Base-by-base conservation (phyloP, 805 yeast species). In the Wickerhamiella sergipiensis region DNA sequence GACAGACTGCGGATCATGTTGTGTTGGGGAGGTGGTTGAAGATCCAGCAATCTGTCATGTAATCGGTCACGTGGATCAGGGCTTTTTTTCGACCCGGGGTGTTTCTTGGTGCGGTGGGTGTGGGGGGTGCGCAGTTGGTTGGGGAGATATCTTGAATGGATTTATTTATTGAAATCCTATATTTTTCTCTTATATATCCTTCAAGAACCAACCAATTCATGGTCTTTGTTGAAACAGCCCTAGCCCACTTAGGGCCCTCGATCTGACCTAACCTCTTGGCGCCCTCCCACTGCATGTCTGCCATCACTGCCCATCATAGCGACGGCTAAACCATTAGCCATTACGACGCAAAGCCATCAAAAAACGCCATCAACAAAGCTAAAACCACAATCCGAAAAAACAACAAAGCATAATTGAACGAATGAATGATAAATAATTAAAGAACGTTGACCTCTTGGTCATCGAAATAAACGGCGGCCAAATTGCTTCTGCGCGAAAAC, bases 381-480 rank as follows among this genome's bases (percentile, higher is more conserved):
- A n/a, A n/a, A n/a, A n/a, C n/a, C n/a, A n/a, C n/a, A n/a, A n/a
- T n/a, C n/a, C n/a, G n/a, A n/a, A n/a, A 24, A 24, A 8, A 24
- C 5, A 24, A 24, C 26, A 36, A 36, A 36, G 10, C 40, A 23
- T 18, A 23, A 44, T 6, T 24, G 12, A 36, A 12, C 4, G 21
- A 24, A 44, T 8, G 46, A n/a, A 4, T 4, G 13, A 44, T 44
- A 29, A 24, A 23, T 6, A 44, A 12, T 47, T 31, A 51, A 22
- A 51, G 9, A 22, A 49, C 52, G 31, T 53, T 53, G 46, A 43
- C 43, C 39, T 33, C 50, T 33, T 48, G 48, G 13, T 39, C 15
- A 17, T 53, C 53, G 33, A 50, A 51, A 31, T 42, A 51, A 21
- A 51, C 17, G 12, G 47, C 52, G 31, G 49, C 55, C n/a, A 53